Evolutionary conservation across 2,329 filamentous ascomycete genomes (phyloP), one percentile per base, ranked within the genome.

Genomic region (Stagonosporopsis vannaccii): DNA sequence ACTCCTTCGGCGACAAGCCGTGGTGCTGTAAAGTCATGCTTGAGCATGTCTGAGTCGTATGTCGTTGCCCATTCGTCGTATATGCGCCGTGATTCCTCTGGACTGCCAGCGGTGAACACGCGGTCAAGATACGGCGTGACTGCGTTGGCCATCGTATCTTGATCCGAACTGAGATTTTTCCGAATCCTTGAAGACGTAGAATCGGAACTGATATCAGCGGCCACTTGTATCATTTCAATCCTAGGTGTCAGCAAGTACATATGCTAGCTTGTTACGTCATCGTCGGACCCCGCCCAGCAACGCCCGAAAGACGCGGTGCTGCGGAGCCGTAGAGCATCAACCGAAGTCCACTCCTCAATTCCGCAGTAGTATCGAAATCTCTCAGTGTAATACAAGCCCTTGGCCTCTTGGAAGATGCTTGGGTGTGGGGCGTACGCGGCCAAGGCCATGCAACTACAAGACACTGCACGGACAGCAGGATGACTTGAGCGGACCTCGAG

Each of bases 31-130:
- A 81, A 82, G 48, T 74, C 68, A 48, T 78, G 70, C 20, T 72
- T 67, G 26, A 69, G 64, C 43, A 81, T 73, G 54, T 81, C 77
- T 1, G 70, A 66, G 62, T 82, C 74, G 64, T 81, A 81, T 6
- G 75, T 74, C 17, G 66, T 59, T n/a, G 80, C 79, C 80, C 80
- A 82, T 62, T 80, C 71, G 48, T 81, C 76, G 68, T 81, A 81
- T 35, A 81, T 61, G 9, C 62, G 61, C 56, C 72, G 75, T 43
- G 75, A 76, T 40, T 79, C 77, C 25, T 75, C 68, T 6, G 67
- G 69, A 54, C 63, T 72, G 20, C 62, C 66, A 30, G 69, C 68
- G 13, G 69, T 70, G 35, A 79, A 78, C 33, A 75, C 78, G 30
- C 76, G 75, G 28, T 68, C 65, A n/a, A 80, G 71, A 52, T 65